Evolutionary conservation across 768 basidiomycete species (phyloP).

Genomic region (Lentinula detonsa): DNA sequence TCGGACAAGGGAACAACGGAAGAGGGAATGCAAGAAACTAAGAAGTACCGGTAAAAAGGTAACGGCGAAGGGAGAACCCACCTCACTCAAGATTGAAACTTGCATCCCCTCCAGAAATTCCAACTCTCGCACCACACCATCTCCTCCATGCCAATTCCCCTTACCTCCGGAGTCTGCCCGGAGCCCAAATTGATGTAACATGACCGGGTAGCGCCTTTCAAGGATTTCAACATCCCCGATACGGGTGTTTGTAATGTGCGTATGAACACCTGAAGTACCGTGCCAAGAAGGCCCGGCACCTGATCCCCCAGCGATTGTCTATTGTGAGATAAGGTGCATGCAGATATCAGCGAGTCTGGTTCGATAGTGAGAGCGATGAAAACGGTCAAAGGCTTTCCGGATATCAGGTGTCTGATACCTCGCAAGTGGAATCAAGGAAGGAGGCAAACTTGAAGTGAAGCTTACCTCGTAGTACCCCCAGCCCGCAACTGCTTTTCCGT

Average conservation of each 20-base stretch:
- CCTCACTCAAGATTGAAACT: constrained; percentile 87
- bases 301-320: constrained; percentile 93
- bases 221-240: constrained; percentile 93
- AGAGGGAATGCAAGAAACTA: background rate
- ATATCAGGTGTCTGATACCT: no score
- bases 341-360: background rate
- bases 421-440: background rate
- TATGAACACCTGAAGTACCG: constrained; percentile 90
- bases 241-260: constrained; percentile 89
- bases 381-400: no score
- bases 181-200: constrained; percentile 78
- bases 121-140: constrained; percentile 79
- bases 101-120: constrained; percentile 79
- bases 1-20: background rate
- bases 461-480: constrained; percentile 88
- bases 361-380: background rate
- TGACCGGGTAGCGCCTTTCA: constrained; percentile 89
- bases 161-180: constrained; percentile 63
- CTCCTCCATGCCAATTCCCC: constrained; percentile 74
- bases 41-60: background rate
- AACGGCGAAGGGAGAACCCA: constrained; percentile 19
- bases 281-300: constrained; percentile 89
- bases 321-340: background rate
- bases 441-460: background rate
- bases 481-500: constrained; percentile 68